A percentile compares a stretch with the other conserved stretches of the same genome.
phyloP scores from a whole-genome alignment of 2,329 filamentous ascomycete species.

The Diplodia scrobiculata region DNA sequence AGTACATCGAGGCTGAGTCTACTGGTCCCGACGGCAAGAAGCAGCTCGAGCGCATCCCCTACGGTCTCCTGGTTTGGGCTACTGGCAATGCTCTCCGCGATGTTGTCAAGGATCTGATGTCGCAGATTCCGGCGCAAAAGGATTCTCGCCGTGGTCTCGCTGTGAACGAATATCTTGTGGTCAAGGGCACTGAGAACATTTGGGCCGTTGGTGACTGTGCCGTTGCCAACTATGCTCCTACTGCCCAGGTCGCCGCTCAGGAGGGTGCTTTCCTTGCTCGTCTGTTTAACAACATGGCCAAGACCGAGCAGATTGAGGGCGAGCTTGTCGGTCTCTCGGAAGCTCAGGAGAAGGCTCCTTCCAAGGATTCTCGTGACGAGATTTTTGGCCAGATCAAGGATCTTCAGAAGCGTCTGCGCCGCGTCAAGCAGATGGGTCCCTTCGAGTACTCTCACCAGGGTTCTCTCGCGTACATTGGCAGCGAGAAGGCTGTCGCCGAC shows the following conservation, averaged over 20 bases:
- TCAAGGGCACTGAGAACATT: conserved; percentile 94
- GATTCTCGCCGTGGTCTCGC: conserved; percentile 91
- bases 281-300: conserved; percentile 99
- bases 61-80: conserved; percentile 95
- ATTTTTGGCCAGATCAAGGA: conserved; percentile 76
- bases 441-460: conserved; percentile 99
- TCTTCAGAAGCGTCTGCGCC: conserved; percentile 80
- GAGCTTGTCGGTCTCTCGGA: conserved; percentile 71
- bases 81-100: conserved; percentile 93
- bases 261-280: conserved; percentile 93
- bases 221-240: conserved; percentile 95
- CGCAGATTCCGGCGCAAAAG: conserved; percentile 89
- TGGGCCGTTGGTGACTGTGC: conserved; percentile 98
- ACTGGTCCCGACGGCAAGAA: conserved; percentile 82
- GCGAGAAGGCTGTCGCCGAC: conserved; percentile 95
- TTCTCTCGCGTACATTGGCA: conserved; percentile 94
- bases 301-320: conserved; percentile 78
- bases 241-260: conserved; percentile 92
- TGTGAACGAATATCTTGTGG: conserved; percentile 98
- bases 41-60: conserved; percentile 78
- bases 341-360: conserved; percentile 65
- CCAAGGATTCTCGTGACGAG: conserved; percentile 60
- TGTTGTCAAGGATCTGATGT: conserved; percentile 87
- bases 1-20: conserved; percentile 86
- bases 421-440: conserved; percentile 91